Evolutionary conservation across 345 rosid genomes (phyloP), one percentile per base, ranked within the genome.

Genomic region (Euphorbia pulcherrima): DNA sequence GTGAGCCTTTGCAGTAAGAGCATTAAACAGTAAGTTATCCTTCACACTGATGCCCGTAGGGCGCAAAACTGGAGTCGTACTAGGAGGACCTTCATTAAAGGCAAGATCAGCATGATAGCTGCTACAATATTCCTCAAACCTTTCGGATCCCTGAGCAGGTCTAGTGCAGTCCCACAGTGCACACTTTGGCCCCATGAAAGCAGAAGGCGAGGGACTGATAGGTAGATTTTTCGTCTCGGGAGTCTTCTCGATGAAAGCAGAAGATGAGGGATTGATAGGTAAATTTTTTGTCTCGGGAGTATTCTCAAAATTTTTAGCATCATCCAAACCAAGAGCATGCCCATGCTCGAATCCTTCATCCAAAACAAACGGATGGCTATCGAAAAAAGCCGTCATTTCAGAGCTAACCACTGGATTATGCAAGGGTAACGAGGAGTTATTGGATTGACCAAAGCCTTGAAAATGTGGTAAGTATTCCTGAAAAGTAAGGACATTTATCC

Each of bases 91-190:
- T 80, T 90, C 98, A 74, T 69, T 78, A 14, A 72, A 55, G 41
- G 98, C 92, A 63, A 86, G 79, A 37, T 70, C 78, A 63, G 84
- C 84, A 82, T 90, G 98, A 82, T 77, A 84, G 69, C 81, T 70
- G 68, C 92, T 86, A 84, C 98, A 92, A 71, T 88, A 90, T 52
- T 87, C 87, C 64, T 72, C 50, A 53, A 65, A 82, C 83, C 82
- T 79, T 20, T 84, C 89, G 40, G 78, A 77, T 40, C 84, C 89
- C 33, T 84, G 88, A 75, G 90, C 89, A 52, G 98, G 98, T 75
- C 97, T 84, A 50, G 89, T 74, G 74, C 98, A 92, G 70, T 90
- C 98, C 97, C 96, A 92, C 4, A 92, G 85, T 10, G 97, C 89
- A 82, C 98, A 92, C 72, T 83, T 88, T 35, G 92, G 95, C 21